Evolutionary conservation across 2,329 filamentous ascomycete genomes (phyloP).

Genomic region (Sarocladium oryzae): DNA sequence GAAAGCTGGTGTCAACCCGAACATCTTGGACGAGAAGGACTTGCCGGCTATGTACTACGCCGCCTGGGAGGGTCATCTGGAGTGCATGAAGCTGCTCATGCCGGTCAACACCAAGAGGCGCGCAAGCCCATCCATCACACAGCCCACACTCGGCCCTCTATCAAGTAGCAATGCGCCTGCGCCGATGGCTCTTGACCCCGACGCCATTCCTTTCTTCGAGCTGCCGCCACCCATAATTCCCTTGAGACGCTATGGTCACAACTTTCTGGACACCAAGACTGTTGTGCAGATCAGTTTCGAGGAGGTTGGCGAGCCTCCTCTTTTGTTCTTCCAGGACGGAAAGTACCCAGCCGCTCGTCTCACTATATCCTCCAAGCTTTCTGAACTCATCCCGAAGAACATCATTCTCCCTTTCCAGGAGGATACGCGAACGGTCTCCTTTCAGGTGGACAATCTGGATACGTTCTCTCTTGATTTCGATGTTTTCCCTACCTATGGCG

Average conservation of each 20-base stretch:
- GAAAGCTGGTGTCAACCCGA: slow-evolving; percentile 69
- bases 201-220: slow-evolving; percentile 87
- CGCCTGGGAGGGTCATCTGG: slow-evolving; percentile 92
- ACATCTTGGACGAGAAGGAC: slow-evolving; percentile 83
- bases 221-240: slow-evolving; percentile 95
- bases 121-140: slow-evolving; percentile 38
- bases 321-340: slow-evolving; percentile 94
- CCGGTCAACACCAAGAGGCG: slow-evolving; percentile 43
- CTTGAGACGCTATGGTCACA: slow-evolving; percentile 89
- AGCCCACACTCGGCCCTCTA: slow-evolving; percentile 35
- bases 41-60: slow-evolving; percentile 97
- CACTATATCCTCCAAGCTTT: slow-evolving; percentile 93
- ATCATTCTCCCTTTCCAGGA: slow-evolving; percentile 94
- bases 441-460: slow-evolving; percentile 91
- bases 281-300: slow-evolving; percentile 92
- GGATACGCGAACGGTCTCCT: slow-evolving; percentile 86
- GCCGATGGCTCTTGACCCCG: slow-evolving; percentile 66
- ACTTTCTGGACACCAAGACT: slow-evolving; percentile 96
- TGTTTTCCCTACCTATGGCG: slow-evolving; percentile 94
- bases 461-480: slow-evolving; percentile 95
- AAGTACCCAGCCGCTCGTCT: slow-evolving; percentile 93
- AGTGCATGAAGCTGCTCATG: slow-evolving; percentile 85
- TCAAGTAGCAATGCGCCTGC: slow-evolving; percentile 44
- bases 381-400: slow-evolving; percentile 93
- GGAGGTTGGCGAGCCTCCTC: slow-evolving; percentile 64